Evolutionary conservation across 2,329 filamentous ascomycete genomes (phyloP).

Genomic region (Pseudogymnoascus sp.): DNA sequence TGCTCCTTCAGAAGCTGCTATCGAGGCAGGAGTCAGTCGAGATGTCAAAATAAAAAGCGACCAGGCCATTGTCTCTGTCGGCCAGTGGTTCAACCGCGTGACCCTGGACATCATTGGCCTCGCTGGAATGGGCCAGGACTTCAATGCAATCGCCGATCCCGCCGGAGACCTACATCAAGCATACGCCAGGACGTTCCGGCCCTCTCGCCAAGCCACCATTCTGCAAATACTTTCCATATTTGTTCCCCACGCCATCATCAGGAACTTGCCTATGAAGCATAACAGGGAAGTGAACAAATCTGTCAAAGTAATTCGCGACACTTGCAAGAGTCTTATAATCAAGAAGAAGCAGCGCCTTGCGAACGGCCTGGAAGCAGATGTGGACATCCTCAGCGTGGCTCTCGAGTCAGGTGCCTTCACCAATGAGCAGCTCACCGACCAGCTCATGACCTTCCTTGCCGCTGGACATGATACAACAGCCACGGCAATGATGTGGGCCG

Average conservation of each 20-base stretch:
- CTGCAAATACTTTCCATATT: slow-evolving; percentile 55
- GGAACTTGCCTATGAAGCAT: slow-evolving; percentile 58
- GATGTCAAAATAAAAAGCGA: slow-evolving; percentile 13
- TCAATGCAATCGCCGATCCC: slow-evolving; percentile 56
- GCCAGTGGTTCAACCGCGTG: slow-evolving; percentile 57
- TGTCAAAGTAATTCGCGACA: slow-evolving; percentile 51
- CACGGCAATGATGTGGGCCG: slow-evolving; percentile 66
- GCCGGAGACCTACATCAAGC: slow-evolving; percentile 50
- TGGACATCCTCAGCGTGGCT: slow-evolving; percentile 76
- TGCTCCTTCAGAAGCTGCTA: slow-evolving; percentile 29
- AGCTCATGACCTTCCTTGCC: slow-evolving; percentile 84
- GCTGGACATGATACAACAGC: slow-evolving; percentile 78
- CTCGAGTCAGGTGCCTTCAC: slow-evolving; percentile 67
- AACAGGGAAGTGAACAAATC: slow-evolving; percentile 59
- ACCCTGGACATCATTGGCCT: slow-evolving; percentile 71
- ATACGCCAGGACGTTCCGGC: slow-evolving; percentile 50
- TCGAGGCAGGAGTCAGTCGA: background rate
- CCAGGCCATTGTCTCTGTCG: slow-evolving; percentile 46
- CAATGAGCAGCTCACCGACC: slow-evolving; percentile 75
- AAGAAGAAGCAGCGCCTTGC: slow-evolving; percentile 57
- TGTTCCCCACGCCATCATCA: slow-evolving; percentile 55
- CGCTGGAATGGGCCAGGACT: slow-evolving; percentile 65
- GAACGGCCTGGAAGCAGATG: slow-evolving; percentile 41
- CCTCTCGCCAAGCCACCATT: slow-evolving; percentile 43
- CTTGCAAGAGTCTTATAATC: slow-evolving; percentile 61